These are phyloP conservation scores for Colletotrichum australisinense DNA, from an alignment of 2,329 filamentous ascomycete genomes.

Conservation along the genomic window DNA sequence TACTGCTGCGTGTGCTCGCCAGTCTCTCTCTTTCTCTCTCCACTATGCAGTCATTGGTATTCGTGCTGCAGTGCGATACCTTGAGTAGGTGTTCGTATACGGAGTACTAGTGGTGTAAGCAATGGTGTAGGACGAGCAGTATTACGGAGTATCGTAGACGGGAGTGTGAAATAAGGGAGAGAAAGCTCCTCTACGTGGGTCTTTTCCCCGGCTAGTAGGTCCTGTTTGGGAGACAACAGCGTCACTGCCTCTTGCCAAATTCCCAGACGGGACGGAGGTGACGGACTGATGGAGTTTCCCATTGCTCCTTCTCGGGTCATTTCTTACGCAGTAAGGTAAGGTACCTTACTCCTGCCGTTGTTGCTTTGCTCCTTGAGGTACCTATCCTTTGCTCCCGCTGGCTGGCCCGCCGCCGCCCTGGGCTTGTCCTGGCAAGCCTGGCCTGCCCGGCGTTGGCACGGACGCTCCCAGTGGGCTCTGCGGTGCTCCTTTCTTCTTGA, in stretches of 20 bases:
- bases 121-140: not conserved
- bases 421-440: conserved; percentile 2
- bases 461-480: conserved; percentile 29
- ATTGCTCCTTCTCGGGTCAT: not conserved
- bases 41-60: conserved; percentile 12
- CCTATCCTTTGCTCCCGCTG: not conserved
- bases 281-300: not conserved
- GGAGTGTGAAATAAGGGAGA: not conserved
- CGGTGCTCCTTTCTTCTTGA: conserved; percentile 35
- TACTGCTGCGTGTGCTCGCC: not conserved
- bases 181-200: not conserved
- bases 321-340: too few relatives aligned
- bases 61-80: not conserved
- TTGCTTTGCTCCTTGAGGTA: not conserved
- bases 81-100: too few relatives aligned
- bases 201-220: conserved; percentile 8
- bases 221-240: conserved; percentile 32
- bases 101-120: not conserved
- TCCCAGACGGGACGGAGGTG: conserved; percentile 9
- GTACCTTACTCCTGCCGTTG: not conserved
- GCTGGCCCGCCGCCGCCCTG: not conserved
- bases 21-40: not conserved
- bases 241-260: conserved; percentile 20
- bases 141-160: not conserved
- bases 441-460: conserved; percentile 30